Base-by-base conservation (phyloP, 2,329 filamentous ascomycete genomes). In the Chaetothyriales sp. region DNA sequence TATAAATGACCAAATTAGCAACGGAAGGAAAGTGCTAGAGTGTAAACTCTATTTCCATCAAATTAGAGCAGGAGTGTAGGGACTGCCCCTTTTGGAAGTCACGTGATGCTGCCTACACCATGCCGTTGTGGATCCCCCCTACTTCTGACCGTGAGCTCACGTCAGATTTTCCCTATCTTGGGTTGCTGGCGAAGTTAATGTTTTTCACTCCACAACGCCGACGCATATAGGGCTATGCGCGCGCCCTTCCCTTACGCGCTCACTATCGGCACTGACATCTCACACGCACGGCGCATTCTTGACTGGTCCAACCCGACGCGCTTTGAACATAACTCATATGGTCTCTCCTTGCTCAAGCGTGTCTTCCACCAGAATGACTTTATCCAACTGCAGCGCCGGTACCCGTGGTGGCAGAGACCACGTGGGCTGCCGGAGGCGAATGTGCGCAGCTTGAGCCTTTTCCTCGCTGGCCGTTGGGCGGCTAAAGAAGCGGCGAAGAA, bases 401-500 rank as follows among this genome's bases (percentile, higher is more conserved):
- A 15, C 33, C 33, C 33, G 33, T 40, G 33, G 33, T 40, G 33
- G 33, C 33, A 40, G 33, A 40, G 33, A 15, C 33, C 33, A 9
- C 7, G 33, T 10, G 29, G 5, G 2, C 22, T 15, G 33, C 33
- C 33, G 13, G 33, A 40, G 33, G 33, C 33, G 33, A 40, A 40
- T 40, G 33, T 40, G 33, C 33, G 33, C 33, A 10, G 33, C 33
- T 15, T 57, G 5, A 50, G 52, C 9, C 15, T 44, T 19, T 72
- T 67, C 67, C 63, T 73, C 5, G 70, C 69, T 2, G 70, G 70
- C n/a, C 67, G 80, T 49, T 85, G 82, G 63, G 83, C 85, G 1
- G 84, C 83, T 6, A 88, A 88, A 63, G 86, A 88, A 66, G 85
- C 85, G 1, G 77, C 76, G 49, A 81, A 85, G 58, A 89, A 89